Conservation (phyloP, 2,329 filamentous ascomycete species). For the Sclerotinia trifoliorum region DNA sequence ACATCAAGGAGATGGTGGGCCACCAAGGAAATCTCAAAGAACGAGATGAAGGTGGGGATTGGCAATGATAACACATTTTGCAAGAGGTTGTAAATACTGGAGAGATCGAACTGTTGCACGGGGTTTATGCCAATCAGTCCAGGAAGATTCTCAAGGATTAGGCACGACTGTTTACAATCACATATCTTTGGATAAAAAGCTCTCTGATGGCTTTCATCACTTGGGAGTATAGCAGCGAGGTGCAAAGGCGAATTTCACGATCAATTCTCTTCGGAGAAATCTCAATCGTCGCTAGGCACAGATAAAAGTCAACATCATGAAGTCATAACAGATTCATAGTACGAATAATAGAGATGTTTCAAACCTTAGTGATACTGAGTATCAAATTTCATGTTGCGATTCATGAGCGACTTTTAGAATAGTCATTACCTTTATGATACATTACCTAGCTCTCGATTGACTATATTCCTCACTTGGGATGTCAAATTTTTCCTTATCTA, state of each 20-base stretch:
- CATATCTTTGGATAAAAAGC: background rate
- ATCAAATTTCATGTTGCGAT: background rate
- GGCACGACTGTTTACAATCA: background rate
- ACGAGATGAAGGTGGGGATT: conserved; percentile 14
- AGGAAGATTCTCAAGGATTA: background rate
- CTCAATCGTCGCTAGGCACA: background rate
- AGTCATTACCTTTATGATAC: background rate
- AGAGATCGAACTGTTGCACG: background rate
- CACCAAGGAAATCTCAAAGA: conserved; percentile 24
- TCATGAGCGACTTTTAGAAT: background rate
- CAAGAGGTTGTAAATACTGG: background rate
- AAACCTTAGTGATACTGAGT: background rate
- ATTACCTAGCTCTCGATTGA: background rate
- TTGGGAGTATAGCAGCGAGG: background rate
- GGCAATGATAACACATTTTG: background rate
- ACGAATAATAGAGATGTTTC: background rate
- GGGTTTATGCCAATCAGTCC: background rate
- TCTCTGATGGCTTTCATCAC: background rate
- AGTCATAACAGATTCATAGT: background rate
- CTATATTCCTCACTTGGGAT: background rate
- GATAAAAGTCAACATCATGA: background rate
- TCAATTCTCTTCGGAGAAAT: background rate
- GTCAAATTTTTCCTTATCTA: background rate
- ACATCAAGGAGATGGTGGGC: conserved; percentile 32
- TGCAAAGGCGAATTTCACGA: background rate